Base-by-base conservation (phyloP, 2,329 filamentous ascomycete species). In the Lasiodiplodia theobromae region DNA sequence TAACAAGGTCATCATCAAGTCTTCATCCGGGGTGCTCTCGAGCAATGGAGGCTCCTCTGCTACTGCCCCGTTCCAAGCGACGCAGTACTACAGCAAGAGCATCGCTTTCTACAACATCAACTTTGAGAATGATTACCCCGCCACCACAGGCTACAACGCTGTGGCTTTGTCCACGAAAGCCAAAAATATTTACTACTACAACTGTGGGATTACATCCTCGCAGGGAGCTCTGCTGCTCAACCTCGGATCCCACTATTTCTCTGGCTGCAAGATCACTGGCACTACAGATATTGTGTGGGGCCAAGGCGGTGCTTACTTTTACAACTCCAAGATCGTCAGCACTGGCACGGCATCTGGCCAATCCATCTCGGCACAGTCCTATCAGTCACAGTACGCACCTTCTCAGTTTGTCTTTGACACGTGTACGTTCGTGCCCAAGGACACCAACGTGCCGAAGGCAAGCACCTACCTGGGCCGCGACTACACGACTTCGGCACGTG, bases 281-380 rank as follows among this genome's bases (percentile, higher is more conserved):
- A 62, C 57, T 21, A 44, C 37, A 6, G 57, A 62, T 4, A 21
- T 62, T 31, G 57, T 62, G 10, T 62, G 57, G 57, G 57, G 57
- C 23, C 57, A 62, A 25, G 57, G 57, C 28, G 57, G 57, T 2
- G 57, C 57, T 11, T 62, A 62, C 57, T 31, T 62, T 16, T 62
- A 62, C 57, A 62, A 62, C 25, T 62, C 57, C 38, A 62, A 62
- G 57, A n/a, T 62, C 8, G 23, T 62, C 12, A 62, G 57, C 38
- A 62, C 38, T 11, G 57, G 57, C 6, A 49, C 57, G 1, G 47
- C 57, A 14, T 47, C 57, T 21, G 57, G 57, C 2, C 57, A 62
- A 38, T 28, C 57, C 28, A 14, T 62, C 25, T 12, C 57, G 10
- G 37, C 57, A 28, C 57, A 62, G 38, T 62, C 57, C 14, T 62